These are phyloP conservation scores for Chlorella vulgaris DNA, from an alignment of 139 green algal genomes.

Conservation along the genomic window DNA sequence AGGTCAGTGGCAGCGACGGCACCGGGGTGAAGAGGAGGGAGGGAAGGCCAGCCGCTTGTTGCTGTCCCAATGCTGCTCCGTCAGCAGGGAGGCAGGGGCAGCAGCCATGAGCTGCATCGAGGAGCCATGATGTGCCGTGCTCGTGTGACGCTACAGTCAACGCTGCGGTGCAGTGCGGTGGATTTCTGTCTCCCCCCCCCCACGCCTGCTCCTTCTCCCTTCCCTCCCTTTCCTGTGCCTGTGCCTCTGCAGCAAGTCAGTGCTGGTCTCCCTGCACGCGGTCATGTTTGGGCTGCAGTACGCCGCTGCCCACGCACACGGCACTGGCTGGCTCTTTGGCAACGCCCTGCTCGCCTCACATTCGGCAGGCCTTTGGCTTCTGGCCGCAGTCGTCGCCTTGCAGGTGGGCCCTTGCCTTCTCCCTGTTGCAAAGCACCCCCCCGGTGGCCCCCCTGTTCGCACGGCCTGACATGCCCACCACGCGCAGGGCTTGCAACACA, in stretches of 20 bases:
- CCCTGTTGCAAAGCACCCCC: not conserved
- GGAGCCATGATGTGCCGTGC: too few relatives aligned
- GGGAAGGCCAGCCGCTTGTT: too few relatives aligned
- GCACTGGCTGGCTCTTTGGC: not conserved
- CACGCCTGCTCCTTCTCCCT: not conserved
- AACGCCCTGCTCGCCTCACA: conserved; percentile 1
- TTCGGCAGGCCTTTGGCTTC: conserved; percentile 3
- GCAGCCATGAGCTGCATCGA: too few relatives aligned
- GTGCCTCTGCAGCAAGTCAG: not conserved
- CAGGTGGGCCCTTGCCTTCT: conserved; percentile 13
- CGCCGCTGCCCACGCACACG: not conserved
- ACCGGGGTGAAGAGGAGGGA: not conserved
- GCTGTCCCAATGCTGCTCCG: too few relatives aligned
- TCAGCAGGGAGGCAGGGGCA: too few relatives aligned
- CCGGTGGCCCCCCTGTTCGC: not conserved
- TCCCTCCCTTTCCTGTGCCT: not conserved
- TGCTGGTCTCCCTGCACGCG: not conserved
- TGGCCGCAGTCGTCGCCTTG: not conserved
- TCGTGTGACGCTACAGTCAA: too few relatives aligned
- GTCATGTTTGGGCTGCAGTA: conserved; percentile 5
- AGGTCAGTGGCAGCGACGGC: not conserved
- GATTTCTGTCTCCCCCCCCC: not conserved
- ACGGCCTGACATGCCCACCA: not conserved
- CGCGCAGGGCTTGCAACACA: too few relatives aligned
- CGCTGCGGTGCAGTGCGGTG: too few relatives aligned